Evolutionary conservation across 2,329 filamentous ascomycete species (phyloP).

Genomic region (Elsinoe perseae): DNA sequence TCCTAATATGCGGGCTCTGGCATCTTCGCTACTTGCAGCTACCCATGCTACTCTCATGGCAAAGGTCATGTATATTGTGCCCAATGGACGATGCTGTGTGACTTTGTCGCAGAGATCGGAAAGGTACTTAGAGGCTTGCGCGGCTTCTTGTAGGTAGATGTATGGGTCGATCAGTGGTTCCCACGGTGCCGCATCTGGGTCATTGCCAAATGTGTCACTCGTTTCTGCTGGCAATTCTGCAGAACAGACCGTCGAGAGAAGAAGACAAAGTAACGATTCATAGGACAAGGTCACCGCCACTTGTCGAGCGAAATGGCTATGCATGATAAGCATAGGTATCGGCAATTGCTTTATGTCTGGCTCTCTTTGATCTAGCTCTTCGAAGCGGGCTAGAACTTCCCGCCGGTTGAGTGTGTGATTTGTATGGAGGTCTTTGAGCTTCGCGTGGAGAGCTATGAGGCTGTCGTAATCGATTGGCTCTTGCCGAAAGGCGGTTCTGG

Average conservation of each 20-base stretch:
- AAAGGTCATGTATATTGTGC: conserved; percentile 14
- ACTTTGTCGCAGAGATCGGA: conserved; percentile 13
- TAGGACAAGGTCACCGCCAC: neutral
- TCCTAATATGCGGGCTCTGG: neutral
- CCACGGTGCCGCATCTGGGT: neutral
- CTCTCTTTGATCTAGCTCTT: neutral
- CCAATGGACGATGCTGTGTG: conserved; percentile 8
- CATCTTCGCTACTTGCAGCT: neutral
- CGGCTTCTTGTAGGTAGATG: neutral
- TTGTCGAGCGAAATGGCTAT: conserved; percentile 6
- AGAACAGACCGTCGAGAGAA: conserved; percentile 11
- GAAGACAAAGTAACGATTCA: neutral
- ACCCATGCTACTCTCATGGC: conserved; percentile 1
- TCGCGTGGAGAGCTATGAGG: neutral
- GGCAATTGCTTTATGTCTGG: neutral
- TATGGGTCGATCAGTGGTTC: neutral
- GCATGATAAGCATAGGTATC: neutral
- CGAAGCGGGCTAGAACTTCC: conserved; percentile 4
- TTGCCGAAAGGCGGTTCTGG: neutral
- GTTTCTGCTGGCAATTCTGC: neutral
- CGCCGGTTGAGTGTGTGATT: neutral
- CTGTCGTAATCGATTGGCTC: neutral
- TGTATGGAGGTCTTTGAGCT: neutral
- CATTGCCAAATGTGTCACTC: neutral
- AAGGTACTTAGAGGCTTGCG: neutral